Evolutionary conservation across 164 flowering plant genomes (phyloP).

Genomic region (Vitis labrusca): DNA sequence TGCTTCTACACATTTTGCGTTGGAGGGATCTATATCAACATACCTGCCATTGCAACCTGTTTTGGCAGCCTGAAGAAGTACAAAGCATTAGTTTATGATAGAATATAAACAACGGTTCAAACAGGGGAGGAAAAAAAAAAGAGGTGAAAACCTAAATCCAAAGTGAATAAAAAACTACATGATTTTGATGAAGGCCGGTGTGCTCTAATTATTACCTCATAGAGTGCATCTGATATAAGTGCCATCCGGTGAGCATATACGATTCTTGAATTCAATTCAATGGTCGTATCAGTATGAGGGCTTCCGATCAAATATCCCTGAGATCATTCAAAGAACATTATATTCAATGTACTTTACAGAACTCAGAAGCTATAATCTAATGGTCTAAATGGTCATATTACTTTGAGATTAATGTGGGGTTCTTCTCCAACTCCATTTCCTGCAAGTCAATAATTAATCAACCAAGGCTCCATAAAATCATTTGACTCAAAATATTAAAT

Average conservation of each 20-base stretch:
- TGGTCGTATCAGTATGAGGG: slow-evolving; percentile 1
- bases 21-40: background rate
- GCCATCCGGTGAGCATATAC: slow-evolving; percentile 14
- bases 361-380: no score
- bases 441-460: background rate
- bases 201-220: slow-evolving; percentile 4
- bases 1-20: background rate
- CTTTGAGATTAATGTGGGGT: background rate
- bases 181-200: no score
- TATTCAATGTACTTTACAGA: no score
- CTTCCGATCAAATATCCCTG: slow-evolving; percentile 12
- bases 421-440: background rate
- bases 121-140: no score
- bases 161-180: no score
- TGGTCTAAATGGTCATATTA: background rate
- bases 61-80: background rate
- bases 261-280: slow-evolving; percentile 2
- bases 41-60: background rate
- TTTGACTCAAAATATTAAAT: no score
- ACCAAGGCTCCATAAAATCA: no score
- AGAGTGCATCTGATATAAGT: slow-evolving; percentile 15
- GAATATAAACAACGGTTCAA: no score
- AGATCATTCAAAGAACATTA: background rate
- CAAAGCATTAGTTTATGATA: background rate
- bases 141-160: no score